Evolutionary conservation across 805 yeast species (phyloP).

Genomic region (Geotrichum ghanense): DNA sequence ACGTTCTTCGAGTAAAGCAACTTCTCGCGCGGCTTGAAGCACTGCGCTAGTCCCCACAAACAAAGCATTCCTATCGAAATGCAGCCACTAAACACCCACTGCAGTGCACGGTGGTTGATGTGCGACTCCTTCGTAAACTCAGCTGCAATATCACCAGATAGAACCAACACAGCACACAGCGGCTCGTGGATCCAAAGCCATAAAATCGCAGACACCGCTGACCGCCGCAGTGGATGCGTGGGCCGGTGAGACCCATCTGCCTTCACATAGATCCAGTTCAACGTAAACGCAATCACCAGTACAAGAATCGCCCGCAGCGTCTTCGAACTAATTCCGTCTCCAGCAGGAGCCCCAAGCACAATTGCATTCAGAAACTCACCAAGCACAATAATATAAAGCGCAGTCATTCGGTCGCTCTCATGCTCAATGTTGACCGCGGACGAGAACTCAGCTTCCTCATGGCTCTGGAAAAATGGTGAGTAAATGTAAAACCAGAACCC

Average conservation of each 20-base stretch:
- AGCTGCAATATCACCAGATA: slow-evolving; percentile 14
- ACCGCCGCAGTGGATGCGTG: slow-evolving; percentile 42
- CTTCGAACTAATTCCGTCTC: slow-evolving; percentile 32
- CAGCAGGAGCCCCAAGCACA: slow-evolving; percentile 39
- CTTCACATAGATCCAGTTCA: slow-evolving; percentile 43
- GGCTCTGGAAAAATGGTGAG: slow-evolving; percentile 38
- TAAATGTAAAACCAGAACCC: slow-evolving; percentile 29
- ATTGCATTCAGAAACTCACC: slow-evolving; percentile 50
- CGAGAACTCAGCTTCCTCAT: slow-evolving; percentile 33
- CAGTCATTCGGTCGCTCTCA: slow-evolving; percentile 49
- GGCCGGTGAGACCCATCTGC: slow-evolving; percentile 41
- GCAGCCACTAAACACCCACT: slow-evolving; percentile 11
- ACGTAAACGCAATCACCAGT: slow-evolving; percentile 35
- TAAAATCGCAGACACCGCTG: slow-evolving; percentile 32
- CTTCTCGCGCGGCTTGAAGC: slow-evolving; percentile 15
- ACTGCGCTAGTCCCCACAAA: slow-evolving; percentile 15
- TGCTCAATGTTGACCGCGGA: slow-evolving; percentile 59
- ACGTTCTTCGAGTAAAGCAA: slow-evolving; percentile 4
- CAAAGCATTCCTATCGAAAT: slow-evolving; percentile 16
- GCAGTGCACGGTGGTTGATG: slow-evolving; percentile 3
- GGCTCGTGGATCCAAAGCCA: slow-evolving; percentile 43
- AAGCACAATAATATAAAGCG: slow-evolving; percentile 51
- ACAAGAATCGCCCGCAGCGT: slow-evolving; percentile 40
- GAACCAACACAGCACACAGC: slow-evolving; percentile 34
- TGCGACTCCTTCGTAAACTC: slow-evolving; percentile 11